These are phyloP conservation scores for Trichoderma atroviride DNA, from an alignment of 2,329 filamentous ascomycete genomes.

Conservation along the genomic window DNA sequence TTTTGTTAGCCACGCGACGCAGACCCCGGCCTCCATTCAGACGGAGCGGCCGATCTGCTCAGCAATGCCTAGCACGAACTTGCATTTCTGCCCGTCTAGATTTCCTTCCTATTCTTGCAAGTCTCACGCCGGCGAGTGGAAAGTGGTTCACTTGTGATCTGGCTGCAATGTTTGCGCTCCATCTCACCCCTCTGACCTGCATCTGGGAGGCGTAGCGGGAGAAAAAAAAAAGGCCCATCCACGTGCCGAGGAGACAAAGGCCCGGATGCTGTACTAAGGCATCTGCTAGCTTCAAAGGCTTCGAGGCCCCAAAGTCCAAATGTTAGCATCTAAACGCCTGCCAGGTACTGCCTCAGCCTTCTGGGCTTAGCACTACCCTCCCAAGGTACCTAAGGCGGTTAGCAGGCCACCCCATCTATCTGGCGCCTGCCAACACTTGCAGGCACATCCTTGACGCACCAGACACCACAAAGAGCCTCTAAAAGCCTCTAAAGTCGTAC, in stretches of 20 bases:
- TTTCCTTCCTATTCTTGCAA: not conserved
- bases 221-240: not conserved
- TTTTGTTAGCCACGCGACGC: not conserved
- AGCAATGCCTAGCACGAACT: not conserved
- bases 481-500: not conserved
- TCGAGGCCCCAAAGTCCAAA: not conserved
- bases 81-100: not conserved
- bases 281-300: not conserved
- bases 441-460: conserved; percentile 11
- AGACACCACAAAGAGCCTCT: not conserved
- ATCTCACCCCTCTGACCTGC: conserved; percentile 4
- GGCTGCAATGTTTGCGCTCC: conserved; percentile 10
- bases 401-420: not conserved
- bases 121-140: not conserved
- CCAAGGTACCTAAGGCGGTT: not conserved
- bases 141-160: not conserved
- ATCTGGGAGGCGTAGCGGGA: not conserved
- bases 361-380: not conserved
- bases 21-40: not conserved
- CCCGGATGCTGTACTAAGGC: not conserved
- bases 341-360: not conserved
- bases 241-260: not conserved
- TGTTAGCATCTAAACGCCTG: not conserved
- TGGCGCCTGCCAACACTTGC: not conserved
- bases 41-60: not conserved